Evolutionary conservation across 2,329 filamentous ascomycete genomes (phyloP).

Genomic region (Aspergillus sp.): DNA sequence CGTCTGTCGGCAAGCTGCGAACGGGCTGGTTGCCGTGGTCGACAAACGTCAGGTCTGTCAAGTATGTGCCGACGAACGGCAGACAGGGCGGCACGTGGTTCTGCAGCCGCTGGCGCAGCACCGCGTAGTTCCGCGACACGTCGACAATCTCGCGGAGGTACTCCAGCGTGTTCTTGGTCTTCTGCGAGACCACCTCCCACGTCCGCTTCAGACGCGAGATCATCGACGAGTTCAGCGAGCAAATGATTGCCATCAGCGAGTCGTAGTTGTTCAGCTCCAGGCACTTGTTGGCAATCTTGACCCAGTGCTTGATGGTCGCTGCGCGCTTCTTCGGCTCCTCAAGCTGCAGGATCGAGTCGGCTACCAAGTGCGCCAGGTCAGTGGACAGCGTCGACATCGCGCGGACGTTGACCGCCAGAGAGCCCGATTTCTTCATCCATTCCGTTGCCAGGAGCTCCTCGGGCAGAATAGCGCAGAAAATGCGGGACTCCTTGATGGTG

Average conservation of each 20-base stretch:
- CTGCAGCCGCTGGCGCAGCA: conserved; percentile 76
- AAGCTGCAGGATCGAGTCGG: conserved; percentile 83
- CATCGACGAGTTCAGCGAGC: conserved; percentile 86
- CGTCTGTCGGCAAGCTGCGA: conserved; percentile 68
- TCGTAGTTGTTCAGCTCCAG: conserved; percentile 94
- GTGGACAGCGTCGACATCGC: conserved; percentile 92
- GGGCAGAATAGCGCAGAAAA: conserved; percentile 88
- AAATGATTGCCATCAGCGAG: conserved; percentile 94
- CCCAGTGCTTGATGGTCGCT: conserved; percentile 91
- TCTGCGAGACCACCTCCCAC: conserved; percentile 83
- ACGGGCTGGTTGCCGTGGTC: conserved; percentile 89
- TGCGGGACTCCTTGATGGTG: conserved; percentile 84
- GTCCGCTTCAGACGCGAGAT: conserved; percentile 85
- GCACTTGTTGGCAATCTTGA: conserved; percentile 86
- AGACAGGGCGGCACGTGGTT: conserved; percentile 88
- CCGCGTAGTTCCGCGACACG: conserved; percentile 84
- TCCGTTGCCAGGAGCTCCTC: conserved; percentile 89
- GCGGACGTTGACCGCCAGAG: conserved; percentile 81
- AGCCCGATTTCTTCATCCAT: conserved; percentile 86
- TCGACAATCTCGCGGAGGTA: conserved; percentile 81
- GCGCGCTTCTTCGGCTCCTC: conserved; percentile 93
- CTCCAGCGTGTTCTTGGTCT: conserved; percentile 76
- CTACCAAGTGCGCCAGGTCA: conserved; percentile 86
- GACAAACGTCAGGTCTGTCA: conserved; percentile 94
- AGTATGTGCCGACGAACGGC: conserved; percentile 92